phyloP scores from a whole-genome alignment of 805 yeast species.

The Metschnikowia matae region DNA sequence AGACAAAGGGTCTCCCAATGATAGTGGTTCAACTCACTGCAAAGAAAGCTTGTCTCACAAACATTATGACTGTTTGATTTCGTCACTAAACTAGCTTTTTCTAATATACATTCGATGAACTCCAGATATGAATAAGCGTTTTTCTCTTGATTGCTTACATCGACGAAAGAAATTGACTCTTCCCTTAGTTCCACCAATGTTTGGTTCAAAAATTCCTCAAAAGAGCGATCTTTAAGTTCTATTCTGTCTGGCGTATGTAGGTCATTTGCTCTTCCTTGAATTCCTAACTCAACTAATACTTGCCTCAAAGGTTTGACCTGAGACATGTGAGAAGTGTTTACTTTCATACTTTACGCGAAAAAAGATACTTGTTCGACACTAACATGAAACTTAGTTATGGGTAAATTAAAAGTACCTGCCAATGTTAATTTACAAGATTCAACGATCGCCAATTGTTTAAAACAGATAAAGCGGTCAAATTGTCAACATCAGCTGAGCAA shows the following conservation, averaged over 20 bases:
- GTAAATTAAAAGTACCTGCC: constrained; percentile 11
- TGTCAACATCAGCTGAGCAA: constrained; percentile 6
- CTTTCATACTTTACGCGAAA: neutral
- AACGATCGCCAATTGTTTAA: constrained; percentile 40
- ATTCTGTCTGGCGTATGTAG: neutral
- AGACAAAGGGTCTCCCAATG: constrained; percentile 42
- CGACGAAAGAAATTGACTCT: neutral
- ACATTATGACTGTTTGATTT: neutral
- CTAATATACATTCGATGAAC: constrained; percentile 1
- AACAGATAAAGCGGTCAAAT: constrained; percentile 40
- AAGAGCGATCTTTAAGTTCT: neutral
- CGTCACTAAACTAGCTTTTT: neutral
- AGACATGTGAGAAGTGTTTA: neutral
- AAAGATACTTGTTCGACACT: neutral
- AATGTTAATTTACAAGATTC: constrained; percentile 46
- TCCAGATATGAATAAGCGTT: constrained; percentile 3
- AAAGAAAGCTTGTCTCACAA: constrained; percentile 20
- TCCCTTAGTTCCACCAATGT: neutral
- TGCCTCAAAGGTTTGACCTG: neutral
- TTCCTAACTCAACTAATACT: neutral
- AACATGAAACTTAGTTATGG: constrained; percentile 5
- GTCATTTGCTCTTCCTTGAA: neutral
- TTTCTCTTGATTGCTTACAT: neutral
- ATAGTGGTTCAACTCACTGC: constrained; percentile 37
- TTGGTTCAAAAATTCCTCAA: neutral